Evolutionary conservation across 2,329 filamentous ascomycete species (phyloP), one percentile per base, ranked within the genome.

Genomic region (Leptographium lundbergii): DNA sequence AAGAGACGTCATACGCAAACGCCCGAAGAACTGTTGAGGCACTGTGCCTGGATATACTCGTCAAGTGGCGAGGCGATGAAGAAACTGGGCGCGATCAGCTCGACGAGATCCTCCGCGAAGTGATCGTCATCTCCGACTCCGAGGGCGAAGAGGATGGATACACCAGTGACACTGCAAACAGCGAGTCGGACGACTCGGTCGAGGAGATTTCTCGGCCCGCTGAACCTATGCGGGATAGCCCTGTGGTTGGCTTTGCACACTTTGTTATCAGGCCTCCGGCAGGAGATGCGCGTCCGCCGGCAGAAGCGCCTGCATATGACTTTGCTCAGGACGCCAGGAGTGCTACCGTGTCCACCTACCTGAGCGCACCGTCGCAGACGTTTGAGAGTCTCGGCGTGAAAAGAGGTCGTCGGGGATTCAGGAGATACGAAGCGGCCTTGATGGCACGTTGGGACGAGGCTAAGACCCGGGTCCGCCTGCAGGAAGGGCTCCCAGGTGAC

Each of bases 11-110:
- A 22, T 86, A 81, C 75, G 71, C 74, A 56, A 81, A 81, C 66
- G 82, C 83, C 57, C 76, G 84, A 62, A 84, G 79, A 70, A 77
- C 77, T 48, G 82, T 86, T 52, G 81, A 86, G 65, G 70, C 75
- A 36, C 72, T 82, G 17, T 86, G 84, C 63, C 73, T 86, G 53
- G 83, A 86, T 64, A 74, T 82, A 57, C 79, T 87, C 69, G 79
- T 86, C 74, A 86, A 86, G 79, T 87, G 84, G 84, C 82, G 84
- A 72, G 84, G 84, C 59, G 84, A 87, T 65, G 84, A 87, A 68
- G 84, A 87, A 68, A 86, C 79, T 22, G 84, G 84, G 29, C 80
- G 83, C 55, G 83, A 87, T 65, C 81, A 86, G 67, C 75, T 86
- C 19, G 83, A 86, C 60, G 82, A 86, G 67, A 85, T 86, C 60